Evolutionary conservation across 345 rosid genomes (phyloP).

Genomic region (Pugionium dolabratum): DNA sequence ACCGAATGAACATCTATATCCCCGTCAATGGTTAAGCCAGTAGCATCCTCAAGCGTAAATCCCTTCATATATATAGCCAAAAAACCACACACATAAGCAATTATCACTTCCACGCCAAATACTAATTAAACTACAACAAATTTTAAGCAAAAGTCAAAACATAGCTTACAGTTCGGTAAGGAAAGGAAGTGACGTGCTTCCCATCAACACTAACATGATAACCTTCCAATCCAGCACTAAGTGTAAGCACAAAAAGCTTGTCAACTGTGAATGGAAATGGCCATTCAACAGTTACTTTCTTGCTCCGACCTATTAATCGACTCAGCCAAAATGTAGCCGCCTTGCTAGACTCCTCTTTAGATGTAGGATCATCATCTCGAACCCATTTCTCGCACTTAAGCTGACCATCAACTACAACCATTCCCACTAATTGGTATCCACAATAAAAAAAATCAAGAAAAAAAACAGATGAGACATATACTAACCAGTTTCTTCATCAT

Average conservation of each 20-base stretch:
- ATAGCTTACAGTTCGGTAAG: constrained; percentile 77
- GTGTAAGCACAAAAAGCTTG: constrained; percentile 76
- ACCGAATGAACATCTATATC: constrained; percentile 71
- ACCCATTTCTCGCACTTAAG: constrained; percentile 91
- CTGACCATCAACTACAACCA: constrained; percentile 69
- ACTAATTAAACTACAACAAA: constrained; percentile 18
- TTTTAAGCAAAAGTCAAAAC: neutral
- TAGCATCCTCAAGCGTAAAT: constrained; percentile 86
- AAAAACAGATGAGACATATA: neutral
- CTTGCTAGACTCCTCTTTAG: constrained; percentile 56
- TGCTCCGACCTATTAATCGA: constrained; percentile 64
- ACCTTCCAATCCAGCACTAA: constrained; percentile 87
- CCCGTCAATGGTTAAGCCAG: constrained; percentile 72
- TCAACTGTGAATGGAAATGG: constrained; percentile 72
- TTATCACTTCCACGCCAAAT: constrained; percentile 14
- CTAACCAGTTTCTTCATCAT: constrained; percentile 83
- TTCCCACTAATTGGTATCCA: constrained; percentile 4
- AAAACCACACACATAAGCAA: constrained; percentile 12
- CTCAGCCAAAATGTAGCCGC: constrained; percentile 78
- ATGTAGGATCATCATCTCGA: constrained; percentile 60
- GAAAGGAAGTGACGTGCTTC: constrained; percentile 80
- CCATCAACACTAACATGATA: constrained; percentile 83
- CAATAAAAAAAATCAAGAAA: neutral
- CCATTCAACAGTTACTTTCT: constrained; percentile 68
- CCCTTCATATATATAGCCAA: constrained; percentile 52